A percentile compares a stretch with the other conserved stretches of the same genome.
phyloP scores from a whole-genome alignment of 2,329 filamentous ascomycete genomes.

The Colletotrichum falcatum region DNA sequence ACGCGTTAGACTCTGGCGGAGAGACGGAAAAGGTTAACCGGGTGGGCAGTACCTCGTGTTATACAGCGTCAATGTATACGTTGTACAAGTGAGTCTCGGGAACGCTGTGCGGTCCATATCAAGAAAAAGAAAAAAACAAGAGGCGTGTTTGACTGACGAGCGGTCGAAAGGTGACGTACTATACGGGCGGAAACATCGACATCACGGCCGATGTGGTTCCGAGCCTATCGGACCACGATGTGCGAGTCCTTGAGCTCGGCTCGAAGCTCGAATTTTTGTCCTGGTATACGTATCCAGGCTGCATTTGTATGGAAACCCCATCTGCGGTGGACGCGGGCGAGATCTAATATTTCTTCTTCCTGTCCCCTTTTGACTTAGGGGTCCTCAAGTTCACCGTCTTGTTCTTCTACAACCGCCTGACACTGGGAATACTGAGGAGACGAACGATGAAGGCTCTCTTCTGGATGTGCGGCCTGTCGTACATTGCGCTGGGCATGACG shows the following conservation, averaged over 20 bases:
- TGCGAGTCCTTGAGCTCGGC: slow-evolving; percentile 42
- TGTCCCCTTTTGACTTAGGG: slow-evolving; percentile 35
- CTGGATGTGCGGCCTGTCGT: slow-evolving; percentile 43
- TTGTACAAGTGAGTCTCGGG: background rate
- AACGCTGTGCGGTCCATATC: too few species aligned
- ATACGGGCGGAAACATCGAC: slow-evolving; percentile 44
- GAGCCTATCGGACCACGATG: slow-evolving; percentile 42
- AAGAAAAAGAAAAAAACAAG: too few species aligned
- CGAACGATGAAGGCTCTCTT: slow-evolving; percentile 42
- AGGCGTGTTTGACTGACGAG: background rate
- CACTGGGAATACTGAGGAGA: slow-evolving; percentile 36
- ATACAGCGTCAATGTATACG: slow-evolving; percentile 43
- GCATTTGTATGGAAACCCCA: slow-evolving; percentile 44
- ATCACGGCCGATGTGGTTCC: slow-evolving; percentile 39
- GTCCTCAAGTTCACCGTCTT: slow-evolving; percentile 46
- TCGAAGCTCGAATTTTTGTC: slow-evolving; percentile 45
- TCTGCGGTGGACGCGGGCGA: rapidly evolving
- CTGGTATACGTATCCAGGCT: slow-evolving; percentile 45
- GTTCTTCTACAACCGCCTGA: slow-evolving; percentile 47
- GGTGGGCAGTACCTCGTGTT: slow-evolving; percentile 42
- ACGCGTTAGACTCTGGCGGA: too few species aligned
- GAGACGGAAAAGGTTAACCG: background rate
- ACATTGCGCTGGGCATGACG: slow-evolving; percentile 36
- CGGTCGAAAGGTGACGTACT: slow-evolving; percentile 42
- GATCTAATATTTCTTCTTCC: background rate